Evolutionary conservation across 2,329 filamentous ascomycete species (phyloP).

Genomic region (Penicillium sp.): DNA sequence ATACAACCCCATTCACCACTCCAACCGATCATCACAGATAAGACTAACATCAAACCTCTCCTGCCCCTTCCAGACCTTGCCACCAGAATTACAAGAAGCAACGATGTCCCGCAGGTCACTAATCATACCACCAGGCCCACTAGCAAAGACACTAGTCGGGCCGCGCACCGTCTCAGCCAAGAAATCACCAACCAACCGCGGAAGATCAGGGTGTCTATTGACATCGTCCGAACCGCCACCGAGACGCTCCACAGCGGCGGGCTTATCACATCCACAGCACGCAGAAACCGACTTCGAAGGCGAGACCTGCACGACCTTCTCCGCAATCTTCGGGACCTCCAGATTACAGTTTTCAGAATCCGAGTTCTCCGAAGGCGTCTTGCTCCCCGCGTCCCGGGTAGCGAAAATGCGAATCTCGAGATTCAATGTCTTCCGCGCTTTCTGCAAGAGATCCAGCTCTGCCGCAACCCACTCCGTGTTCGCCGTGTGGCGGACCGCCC

Average conservation of each 20-base stretch:
- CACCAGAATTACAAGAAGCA: slow-evolving; percentile 52
- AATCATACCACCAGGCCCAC: slow-evolving; percentile 60
- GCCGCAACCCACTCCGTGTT: slow-evolving; percentile 58
- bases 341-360: slow-evolving; percentile 4
- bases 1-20: slow-evolving; percentile 17
- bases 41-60: slow-evolving; percentile 56
- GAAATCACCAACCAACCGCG: slow-evolving; percentile 48
- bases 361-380: slow-evolving; percentile 1
- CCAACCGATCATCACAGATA: slow-evolving; percentile 59
- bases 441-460: slow-evolving; percentile 54
- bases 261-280: slow-evolving; percentile 11
- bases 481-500: slow-evolving; percentile 56
- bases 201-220: slow-evolving; percentile 27
- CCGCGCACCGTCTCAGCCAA: slow-evolving; percentile 47
- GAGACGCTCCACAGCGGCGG: slow-evolving; percentile 7
- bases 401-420: slow-evolving; percentile 58
- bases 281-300: slow-evolving; percentile 4
- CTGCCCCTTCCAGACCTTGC: slow-evolving; percentile 57
- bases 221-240: slow-evolving; percentile 22
- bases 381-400: slow-evolving; percentile 48
- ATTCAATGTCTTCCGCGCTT: slow-evolving; percentile 35
- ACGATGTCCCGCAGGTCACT: slow-evolving; percentile 56
- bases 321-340: not conserved
- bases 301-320: slow-evolving; percentile 5
- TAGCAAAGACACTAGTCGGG: slow-evolving; percentile 57